phyloP scores from a whole-genome alignment of 139 green algal species.

The Bryopsis sp. region DNA sequence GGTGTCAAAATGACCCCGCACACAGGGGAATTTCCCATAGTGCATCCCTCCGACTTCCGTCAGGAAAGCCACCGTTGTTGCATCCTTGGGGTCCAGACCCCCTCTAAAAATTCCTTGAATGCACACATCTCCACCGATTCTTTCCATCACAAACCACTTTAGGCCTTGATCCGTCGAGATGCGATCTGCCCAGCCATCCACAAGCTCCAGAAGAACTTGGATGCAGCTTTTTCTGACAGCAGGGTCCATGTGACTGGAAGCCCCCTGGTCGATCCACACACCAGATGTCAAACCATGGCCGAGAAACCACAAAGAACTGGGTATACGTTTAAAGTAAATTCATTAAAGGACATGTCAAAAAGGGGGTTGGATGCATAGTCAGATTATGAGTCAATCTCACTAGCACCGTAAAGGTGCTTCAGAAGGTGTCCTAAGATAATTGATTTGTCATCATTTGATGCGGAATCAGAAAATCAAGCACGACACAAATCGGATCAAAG shows the following conservation, averaged over 20 bases:
- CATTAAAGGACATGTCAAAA: too few relatives aligned
- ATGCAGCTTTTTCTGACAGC: conserved; percentile 45
- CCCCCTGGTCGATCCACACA: conserved; percentile 38
- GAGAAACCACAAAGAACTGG: too few relatives aligned
- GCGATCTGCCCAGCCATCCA: background rate
- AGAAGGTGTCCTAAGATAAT: too few relatives aligned
- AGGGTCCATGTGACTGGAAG: conserved; percentile 49
- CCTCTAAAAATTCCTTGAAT: background rate
- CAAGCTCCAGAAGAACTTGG: conserved; percentile 28
- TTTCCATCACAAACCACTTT: background rate
- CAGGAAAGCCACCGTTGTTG: background rate
- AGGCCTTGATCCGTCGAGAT: background rate
- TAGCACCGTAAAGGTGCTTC: too few relatives aligned
- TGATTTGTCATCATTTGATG: too few relatives aligned
- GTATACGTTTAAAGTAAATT: too few relatives aligned
- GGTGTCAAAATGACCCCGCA: too few relatives aligned
- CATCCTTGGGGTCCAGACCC: background rate
- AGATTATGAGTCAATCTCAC: too few relatives aligned
- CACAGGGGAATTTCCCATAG: too few relatives aligned
- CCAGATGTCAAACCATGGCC: conserved; percentile 40
- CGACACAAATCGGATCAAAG: background rate
- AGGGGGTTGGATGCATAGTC: too few relatives aligned
- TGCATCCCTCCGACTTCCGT: background rate
- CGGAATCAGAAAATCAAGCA: too few relatives aligned
- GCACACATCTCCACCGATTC: conserved; percentile 6